These are phyloP conservation scores for Mortierella sp. DNA, from an alignment of 371 early-diverging fungal genomes.

Conservation along the genomic window DNA sequence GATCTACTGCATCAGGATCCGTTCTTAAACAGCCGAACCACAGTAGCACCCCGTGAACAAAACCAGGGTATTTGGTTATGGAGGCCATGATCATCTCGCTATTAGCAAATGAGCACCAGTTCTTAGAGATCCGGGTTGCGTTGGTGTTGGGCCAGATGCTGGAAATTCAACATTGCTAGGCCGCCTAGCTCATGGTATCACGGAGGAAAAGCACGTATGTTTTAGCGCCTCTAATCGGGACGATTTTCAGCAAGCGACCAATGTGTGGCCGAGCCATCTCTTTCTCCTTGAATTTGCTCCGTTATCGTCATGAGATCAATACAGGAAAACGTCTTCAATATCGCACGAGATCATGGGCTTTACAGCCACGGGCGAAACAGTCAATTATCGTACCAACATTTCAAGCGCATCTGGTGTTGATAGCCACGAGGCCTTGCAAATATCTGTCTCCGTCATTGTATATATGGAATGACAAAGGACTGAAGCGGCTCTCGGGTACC, in stretches of 20 bases:
- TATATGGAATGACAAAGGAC: slow-evolving; percentile 71
- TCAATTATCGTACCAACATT: slow-evolving; percentile 72
- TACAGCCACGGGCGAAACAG: slow-evolving; percentile 64
- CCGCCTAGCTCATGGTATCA: slow-evolving; percentile 80
- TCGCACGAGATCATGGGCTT: slow-evolving; percentile 90
- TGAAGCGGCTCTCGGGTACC: slow-evolving; percentile 67
- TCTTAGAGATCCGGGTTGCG: slow-evolving; percentile 83
- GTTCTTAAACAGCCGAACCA: slow-evolving; percentile 21
- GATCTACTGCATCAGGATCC: slow-evolving; percentile 4
- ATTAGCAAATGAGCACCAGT: slow-evolving; percentile 65
- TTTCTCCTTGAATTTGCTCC: slow-evolving; percentile 71
- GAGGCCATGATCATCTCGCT: slow-evolving; percentile 72
- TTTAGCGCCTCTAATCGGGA: too few species aligned
- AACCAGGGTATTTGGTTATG: slow-evolving; percentile 62
- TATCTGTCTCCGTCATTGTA: slow-evolving; percentile 85
- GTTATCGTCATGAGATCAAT: slow-evolving; percentile 93
- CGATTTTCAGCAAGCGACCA: too few species aligned
- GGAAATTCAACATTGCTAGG: slow-evolving; percentile 91
- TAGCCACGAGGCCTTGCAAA: slow-evolving; percentile 7
- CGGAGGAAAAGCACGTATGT: slow-evolving; percentile 77
- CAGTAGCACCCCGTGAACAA: slow-evolving; percentile 32
- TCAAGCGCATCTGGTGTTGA: slow-evolving; percentile 62
- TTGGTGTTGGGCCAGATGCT: slow-evolving; percentile 85
- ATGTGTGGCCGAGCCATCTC: too few species aligned
- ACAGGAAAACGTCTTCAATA: slow-evolving; percentile 89